These are phyloP conservation scores for Tulasnella sp. DNA, from an alignment of 768 basidiomycete species.

Conservation along the genomic window DNA sequence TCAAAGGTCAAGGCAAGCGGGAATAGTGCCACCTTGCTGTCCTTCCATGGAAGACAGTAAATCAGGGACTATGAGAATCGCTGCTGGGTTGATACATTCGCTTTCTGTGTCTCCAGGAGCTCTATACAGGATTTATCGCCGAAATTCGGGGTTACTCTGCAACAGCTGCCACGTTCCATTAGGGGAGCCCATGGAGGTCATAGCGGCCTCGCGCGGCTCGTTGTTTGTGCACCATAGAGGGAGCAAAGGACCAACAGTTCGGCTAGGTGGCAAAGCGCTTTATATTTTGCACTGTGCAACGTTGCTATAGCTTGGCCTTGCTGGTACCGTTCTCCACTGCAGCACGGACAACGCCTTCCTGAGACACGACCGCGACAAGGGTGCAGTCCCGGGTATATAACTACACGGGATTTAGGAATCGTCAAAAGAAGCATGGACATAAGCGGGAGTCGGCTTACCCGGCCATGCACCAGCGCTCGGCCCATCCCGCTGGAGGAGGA, in stretches of 20 bases:
- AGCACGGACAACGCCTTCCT: constrained; percentile 46
- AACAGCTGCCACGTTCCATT: too few species aligned
- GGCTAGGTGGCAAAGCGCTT: background rate
- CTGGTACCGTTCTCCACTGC: background rate
- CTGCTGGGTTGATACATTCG: too few species aligned
- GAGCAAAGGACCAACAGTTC: background rate
- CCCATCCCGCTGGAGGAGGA: constrained; percentile 54
- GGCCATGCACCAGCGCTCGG: constrained; percentile 55
- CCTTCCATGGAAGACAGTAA: too few species aligned
- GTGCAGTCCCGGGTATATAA: constrained; percentile 55
- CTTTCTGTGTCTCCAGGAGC: too few species aligned
- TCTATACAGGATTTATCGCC: too few species aligned
- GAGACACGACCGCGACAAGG: constrained; percentile 62
- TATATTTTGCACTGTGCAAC: background rate
- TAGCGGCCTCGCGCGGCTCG: too few species aligned
- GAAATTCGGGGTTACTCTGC: too few species aligned
- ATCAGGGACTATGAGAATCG: too few species aligned
- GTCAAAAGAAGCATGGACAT: background rate
- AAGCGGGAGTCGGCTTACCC: constrained; percentile 34
- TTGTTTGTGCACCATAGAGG: too few species aligned
- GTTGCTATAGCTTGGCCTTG: constrained; percentile 3
- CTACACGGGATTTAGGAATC: constrained; percentile 29
- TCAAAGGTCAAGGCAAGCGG: too few species aligned
- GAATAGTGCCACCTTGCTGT: too few species aligned
- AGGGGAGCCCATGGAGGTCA: too few species aligned